A percentile compares a stretch with the other conserved stretches of the same genome.
Conservation (phyloP, 116 monocot genomes). For the Zostera marina region DNA sequence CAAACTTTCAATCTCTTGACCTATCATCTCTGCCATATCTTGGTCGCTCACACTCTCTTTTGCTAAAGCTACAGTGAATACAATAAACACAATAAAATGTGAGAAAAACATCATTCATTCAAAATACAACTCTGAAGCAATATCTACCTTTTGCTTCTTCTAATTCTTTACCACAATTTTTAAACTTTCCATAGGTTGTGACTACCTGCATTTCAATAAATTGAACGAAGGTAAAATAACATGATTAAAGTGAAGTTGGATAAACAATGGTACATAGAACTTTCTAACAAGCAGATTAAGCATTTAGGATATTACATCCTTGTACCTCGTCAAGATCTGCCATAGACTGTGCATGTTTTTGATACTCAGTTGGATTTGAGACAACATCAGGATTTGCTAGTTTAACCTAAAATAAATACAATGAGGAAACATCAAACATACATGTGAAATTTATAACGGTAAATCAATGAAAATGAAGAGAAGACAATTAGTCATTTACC, state of each 20-base stretch:
- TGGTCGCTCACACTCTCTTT: slow-evolving; percentile 63
- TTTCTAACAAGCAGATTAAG: background rate
- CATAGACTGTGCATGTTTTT: slow-evolving; percentile 88
- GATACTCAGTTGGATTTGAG: slow-evolving; percentile 88
- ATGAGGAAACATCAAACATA: background rate
- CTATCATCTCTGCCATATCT: slow-evolving; percentile 96
- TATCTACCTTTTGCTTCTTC: slow-evolving; percentile 75
- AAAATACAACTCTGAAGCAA: background rate
- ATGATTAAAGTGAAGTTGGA: background rate
- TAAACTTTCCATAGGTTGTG: slow-evolving; percentile 48
- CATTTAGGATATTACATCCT: background rate
- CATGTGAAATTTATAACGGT: background rate
- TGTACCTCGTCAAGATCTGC: slow-evolving; percentile 84
- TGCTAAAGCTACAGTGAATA: slow-evolving; percentile 37
- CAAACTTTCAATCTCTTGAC: slow-evolving; percentile 56
- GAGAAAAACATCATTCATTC: background rate
- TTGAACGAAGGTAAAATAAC: background rate
- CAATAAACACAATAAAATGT: slow-evolving; percentile 5
- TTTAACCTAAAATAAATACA: slow-evolving; percentile 8
- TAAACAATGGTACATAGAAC: background rate
- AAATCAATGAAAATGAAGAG: background rate
- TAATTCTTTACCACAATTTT: slow-evolving; percentile 74
- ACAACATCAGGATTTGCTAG: slow-evolving; percentile 94
- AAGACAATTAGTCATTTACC: background rate
- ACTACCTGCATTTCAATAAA: slow-evolving; percentile 55